Conservation (phyloP, 257 asterid genomes). For the Solanum peruvianum region DNA sequence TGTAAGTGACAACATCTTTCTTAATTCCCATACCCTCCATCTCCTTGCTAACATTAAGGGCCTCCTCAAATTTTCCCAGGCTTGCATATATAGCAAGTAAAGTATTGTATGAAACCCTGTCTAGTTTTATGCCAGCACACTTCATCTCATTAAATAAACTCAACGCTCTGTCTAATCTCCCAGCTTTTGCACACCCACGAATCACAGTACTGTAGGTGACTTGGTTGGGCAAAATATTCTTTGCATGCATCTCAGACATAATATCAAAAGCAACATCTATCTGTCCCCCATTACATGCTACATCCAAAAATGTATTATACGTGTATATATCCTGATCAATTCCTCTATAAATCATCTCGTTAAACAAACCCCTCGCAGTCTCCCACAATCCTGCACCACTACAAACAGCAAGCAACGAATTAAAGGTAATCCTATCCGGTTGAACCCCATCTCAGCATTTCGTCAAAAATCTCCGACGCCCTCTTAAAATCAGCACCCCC, state of each 20-base stretch:
- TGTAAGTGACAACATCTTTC: slow-evolving; percentile 90
- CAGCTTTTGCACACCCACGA: slow-evolving; percentile 86
- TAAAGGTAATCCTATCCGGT: slow-evolving; percentile 87
- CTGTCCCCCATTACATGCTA: slow-evolving; percentile 76
- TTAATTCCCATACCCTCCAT: slow-evolving; percentile 85
- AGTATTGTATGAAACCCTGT: slow-evolving; percentile 83
- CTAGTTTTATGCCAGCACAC: slow-evolving; percentile 59
- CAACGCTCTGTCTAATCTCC: slow-evolving; percentile 58
- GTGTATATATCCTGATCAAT: slow-evolving; percentile 85
- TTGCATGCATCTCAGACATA: slow-evolving; percentile 65
- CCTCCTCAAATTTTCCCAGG: slow-evolving; percentile 85
- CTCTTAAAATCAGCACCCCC: slow-evolving; percentile 86
- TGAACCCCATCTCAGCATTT: slow-evolving; percentile 61
- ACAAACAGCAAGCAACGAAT: slow-evolving; percentile 87
- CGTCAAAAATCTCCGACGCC: slow-evolving; percentile 65
- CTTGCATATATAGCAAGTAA: slow-evolving; percentile 72
- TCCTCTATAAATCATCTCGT: slow-evolving; percentile 66
- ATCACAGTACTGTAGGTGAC: slow-evolving; percentile 85
- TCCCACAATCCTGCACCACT: slow-evolving; percentile 92
- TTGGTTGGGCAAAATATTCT: slow-evolving; percentile 63
- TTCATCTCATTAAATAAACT: slow-evolving; percentile 83
- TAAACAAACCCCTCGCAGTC: slow-evolving; percentile 47
- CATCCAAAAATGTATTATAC: slow-evolving; percentile 76
- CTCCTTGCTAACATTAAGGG: slow-evolving; percentile 63
- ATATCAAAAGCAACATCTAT: slow-evolving; percentile 70